A percentile compares a stretch with the other conserved stretches of the same genome.
phyloP scores from a whole-genome alignment of 176 grass and related monocot genomes.

The Triticum monococcum region DNA sequence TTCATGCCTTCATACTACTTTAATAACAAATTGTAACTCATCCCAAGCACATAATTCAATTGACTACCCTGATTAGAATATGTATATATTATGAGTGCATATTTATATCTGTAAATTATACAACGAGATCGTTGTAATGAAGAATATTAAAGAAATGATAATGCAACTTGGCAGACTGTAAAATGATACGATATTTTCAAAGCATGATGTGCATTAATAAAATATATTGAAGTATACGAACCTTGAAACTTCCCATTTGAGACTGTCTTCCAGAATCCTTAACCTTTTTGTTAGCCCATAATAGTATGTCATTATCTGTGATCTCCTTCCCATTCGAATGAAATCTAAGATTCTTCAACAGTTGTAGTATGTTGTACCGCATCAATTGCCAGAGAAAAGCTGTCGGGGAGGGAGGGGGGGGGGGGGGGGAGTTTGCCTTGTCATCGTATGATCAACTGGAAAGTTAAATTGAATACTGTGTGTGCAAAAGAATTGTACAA shows the following conservation, averaged over 20 bases:
- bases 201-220: conserved; percentile 18
- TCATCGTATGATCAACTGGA: not conserved
- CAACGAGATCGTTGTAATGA: not conserved
- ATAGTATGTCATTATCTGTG: conserved; percentile 60
- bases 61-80: not conserved
- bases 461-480: not conserved
- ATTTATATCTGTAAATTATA: conserved; percentile 14
- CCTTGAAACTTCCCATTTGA: conserved; percentile 72
- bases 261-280: conserved; percentile 61
- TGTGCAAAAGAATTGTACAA: not conserved
- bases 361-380: conserved; percentile 75
- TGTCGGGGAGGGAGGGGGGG: not conserved
- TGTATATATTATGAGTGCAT: not conserved
- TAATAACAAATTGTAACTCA: not conserved
- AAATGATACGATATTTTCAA: not conserved
- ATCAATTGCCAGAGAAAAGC: conserved; percentile 90
- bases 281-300: conserved; percentile 71
- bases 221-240: conserved; percentile 30
- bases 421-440: not conserved
- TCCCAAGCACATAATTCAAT: not conserved
- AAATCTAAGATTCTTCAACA: conserved; percentile 68
- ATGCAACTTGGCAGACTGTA: not conserved
- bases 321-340: conserved; percentile 70
- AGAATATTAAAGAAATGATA: not conserved
- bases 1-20: not conserved